Evolutionary conservation across 1,284 basidiomycete genomes (phyloP), one percentile per base, ranked within the genome.

Genomic region (Pseudozyma pruni): DNA sequence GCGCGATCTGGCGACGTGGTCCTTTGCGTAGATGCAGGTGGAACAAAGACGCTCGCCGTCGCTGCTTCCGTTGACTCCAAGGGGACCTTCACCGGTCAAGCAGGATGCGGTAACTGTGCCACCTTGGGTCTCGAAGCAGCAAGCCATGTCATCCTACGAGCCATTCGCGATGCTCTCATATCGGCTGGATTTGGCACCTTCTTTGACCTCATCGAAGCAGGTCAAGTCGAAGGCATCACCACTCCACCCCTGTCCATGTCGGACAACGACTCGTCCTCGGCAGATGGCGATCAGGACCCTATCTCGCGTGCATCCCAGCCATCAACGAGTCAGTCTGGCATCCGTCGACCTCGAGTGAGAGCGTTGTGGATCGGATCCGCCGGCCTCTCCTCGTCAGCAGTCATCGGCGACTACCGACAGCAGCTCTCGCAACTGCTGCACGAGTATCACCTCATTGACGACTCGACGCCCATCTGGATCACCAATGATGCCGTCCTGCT

Each of bases 351-450:
- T 8, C 40, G 49, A 6, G 61, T 72, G 4, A 53, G 51, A 23
- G 69, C 69, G n/a, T 55, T 72, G 29, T 72, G 69, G 69, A 67
- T 72, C 14, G 69, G 69, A 7, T 55, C 54, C 3, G 69, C 69
- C 0, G 69, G 69, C 10, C 32, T 72, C 0, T 71, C 68, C 8
- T 66, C 61, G 1, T 50, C 40, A 11, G 47, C 56, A 1, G 53
- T 71, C 8, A 66, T 66, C 25, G 31, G 56, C 33, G 55, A 40
- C 23, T 71, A 71, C 32, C 19, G 62, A 16, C 45, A 38, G 32
- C 57, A 71, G 34, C 37, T 71, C 6, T 61, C 53, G 14, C 57
- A 60, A 20, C 34, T 66, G 19, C 20, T 71, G 13, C 56, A 60
- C 27, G 61, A 61, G 22, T 56, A 56, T 13, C 46, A 55, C 11